Base-by-base conservation (phyloP, 1,284 basidiomycete species). In the Malassezia nana region DNA sequence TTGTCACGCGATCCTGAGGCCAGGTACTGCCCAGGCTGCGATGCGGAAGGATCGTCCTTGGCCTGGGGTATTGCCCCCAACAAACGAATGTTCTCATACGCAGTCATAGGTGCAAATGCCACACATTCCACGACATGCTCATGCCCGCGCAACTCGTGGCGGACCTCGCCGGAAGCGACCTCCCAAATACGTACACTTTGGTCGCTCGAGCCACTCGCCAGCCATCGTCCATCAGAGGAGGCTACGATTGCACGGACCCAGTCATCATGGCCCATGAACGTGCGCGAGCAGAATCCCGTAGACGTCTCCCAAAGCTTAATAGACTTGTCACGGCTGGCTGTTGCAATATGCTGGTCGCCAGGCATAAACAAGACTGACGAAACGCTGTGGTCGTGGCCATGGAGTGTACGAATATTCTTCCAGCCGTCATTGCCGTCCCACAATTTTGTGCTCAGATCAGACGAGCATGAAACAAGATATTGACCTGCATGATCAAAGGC, bases 371-470 rank as follows among this genome's bases (percentile, higher is more conserved):
- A 80, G 2, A 85, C 87, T 16, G 82, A 82, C 8, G 87, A 89
- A 33, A 92, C 85, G 16, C 86, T 84, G 74, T 92, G 89, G 72
- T 92, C 89, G 69, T 92, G 89, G 1, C 88, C 89, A 55, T 85
- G 83, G 47, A 92, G 78, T 5, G 89, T 90, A 74, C 86, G 86
- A 47, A 80, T 80, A 69, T 89, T 89, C 75, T 86, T 87, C 80
- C 87, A 90, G 60, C 89, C 86, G 71, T 89, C 86, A 62, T 83
- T 81, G 15, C 84, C 82, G 75, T 91, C 87, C 89, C 89, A 92
- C 43, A 92, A 78, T 77, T 90, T 89, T 76, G 92, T 84, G 52
- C 87, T 86, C 32, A 91, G 78, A 76, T 92, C 89, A 30, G 85
- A 84, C 5, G 89, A 90, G 69, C 87, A 90, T 2, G 89, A 86